phyloP scores from a whole-genome alignment of 2,329 filamentous ascomycete genomes.

The Colletotrichum karsti region DNA sequence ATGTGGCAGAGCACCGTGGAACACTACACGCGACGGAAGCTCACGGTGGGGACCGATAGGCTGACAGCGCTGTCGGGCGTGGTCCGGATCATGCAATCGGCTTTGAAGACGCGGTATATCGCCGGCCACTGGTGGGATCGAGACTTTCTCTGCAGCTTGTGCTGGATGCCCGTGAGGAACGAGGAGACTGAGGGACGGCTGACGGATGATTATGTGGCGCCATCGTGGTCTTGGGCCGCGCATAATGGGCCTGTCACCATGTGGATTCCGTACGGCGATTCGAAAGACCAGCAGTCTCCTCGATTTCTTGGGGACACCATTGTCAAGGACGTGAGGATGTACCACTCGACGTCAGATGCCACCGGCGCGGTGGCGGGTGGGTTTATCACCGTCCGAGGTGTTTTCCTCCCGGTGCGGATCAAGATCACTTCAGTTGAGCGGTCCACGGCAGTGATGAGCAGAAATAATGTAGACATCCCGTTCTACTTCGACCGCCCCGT shows the following conservation, averaged over 20 bases:
- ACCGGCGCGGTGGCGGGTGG: neutral
- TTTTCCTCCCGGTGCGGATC: neutral
- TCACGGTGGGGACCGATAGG: neutral
- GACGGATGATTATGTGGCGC: neutral
- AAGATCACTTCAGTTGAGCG: too few species aligned
- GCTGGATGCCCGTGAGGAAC: neutral
- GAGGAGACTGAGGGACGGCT: neutral
- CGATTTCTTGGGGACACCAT: neutral
- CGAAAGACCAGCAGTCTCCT: neutral
- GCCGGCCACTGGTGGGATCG: neutral
- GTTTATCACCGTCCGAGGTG: neutral
- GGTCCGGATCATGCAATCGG: neutral
- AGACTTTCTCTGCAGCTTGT: conserved; percentile 3
- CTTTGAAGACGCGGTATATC: neutral
- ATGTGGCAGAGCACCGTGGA: conserved; percentile 4
- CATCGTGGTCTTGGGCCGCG: conserved; percentile 3
- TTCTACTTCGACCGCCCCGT: too few species aligned
- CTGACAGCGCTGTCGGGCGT: neutral
- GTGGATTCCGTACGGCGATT: conserved; percentile 1
- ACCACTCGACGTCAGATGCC: neutral
- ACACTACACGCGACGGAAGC: neutral
- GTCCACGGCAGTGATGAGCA: too few species aligned
- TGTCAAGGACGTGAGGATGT: neutral
- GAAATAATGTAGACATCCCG: too few species aligned
- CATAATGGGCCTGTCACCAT: conserved; percentile 3